phyloP scores from a whole-genome alignment of 83 land plant species.

The Larix sibirica region DNA sequence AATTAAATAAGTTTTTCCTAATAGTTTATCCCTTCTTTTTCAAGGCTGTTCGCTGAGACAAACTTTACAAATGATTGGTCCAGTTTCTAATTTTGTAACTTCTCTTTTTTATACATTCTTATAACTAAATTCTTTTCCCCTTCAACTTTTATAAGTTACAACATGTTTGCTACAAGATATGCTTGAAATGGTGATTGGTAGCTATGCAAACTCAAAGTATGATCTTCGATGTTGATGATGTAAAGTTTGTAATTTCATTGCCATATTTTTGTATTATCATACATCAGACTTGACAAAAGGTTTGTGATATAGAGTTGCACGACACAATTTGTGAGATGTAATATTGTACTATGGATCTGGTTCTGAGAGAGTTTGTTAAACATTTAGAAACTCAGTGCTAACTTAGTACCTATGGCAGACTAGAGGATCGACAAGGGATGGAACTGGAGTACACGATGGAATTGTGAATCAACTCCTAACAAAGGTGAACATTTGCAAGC shows the following conservation, averaged over 20 bases:
- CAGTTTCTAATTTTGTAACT: too few species aligned
- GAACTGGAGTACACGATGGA: constrained; percentile 99
- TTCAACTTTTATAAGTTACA: background rate
- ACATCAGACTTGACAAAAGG: background rate
- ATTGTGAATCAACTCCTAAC: constrained; percentile 99
- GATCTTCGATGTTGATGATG: background rate
- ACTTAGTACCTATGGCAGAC: constrained; percentile 37
- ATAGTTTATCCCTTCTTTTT: constrained; percentile 1
- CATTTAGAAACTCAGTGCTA: background rate
- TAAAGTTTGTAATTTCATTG: background rate
- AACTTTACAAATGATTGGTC: background rate
- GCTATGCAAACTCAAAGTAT: too few species aligned
- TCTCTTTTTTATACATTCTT: too few species aligned
- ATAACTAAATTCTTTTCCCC: background rate
- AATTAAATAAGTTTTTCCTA: background rate
- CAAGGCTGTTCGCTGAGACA: background rate
- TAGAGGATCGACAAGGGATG: constrained; percentile 98
- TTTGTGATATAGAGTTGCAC: background rate
- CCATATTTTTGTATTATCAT: background rate
- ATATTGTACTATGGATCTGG: background rate
- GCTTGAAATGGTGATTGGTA: background rate
- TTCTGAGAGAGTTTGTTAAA: background rate
- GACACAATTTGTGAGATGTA: background rate
- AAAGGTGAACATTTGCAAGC: constrained; percentile 52
- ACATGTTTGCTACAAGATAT: too few species aligned